phyloP scores from a whole-genome alignment of 208 protist genomes.

The Strigomonas galati region DNA sequence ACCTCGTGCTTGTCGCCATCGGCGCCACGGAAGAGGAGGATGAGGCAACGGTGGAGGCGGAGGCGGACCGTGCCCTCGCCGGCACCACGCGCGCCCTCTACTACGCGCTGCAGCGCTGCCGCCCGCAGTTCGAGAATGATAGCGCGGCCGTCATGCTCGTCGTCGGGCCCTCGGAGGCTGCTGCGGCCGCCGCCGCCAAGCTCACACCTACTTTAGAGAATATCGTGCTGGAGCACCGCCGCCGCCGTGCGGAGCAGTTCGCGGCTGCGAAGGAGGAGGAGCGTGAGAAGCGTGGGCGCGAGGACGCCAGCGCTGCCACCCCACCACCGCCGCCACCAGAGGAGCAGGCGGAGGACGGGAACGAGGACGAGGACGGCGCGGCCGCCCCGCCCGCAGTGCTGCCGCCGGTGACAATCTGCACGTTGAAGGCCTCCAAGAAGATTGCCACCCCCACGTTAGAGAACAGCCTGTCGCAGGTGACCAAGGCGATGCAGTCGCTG shows the following conservation, averaged over 20 bases:
- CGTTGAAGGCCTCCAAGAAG: slow-evolving; percentile 67
- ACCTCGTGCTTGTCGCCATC: slow-evolving; percentile 34
- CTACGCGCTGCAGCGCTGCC: neutral
- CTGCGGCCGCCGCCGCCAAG: neutral
- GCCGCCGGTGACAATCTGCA: slow-evolving; percentile 44
- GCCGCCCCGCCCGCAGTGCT: slow-evolving; percentile 10
- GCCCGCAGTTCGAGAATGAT: neutral
- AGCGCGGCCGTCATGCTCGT: neutral
- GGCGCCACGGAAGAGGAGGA: neutral
- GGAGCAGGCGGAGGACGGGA: slow-evolving; percentile 4
- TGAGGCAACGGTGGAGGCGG: neutral
- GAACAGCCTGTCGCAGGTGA: slow-evolving; percentile 46
- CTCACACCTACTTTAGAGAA: neutral
- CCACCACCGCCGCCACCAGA: neutral
- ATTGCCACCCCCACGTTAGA: slow-evolving; percentile 25
- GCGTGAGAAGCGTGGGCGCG: too few relatives aligned
- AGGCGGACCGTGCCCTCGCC: neutral
- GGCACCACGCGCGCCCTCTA: neutral
- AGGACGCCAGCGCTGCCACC: too few relatives aligned
- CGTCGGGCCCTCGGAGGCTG: neutral
- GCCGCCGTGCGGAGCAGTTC: neutral
- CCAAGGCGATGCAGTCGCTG: slow-evolving; percentile 45
- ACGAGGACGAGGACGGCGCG: neutral
- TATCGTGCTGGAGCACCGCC: neutral
- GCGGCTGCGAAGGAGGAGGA: too few relatives aligned